These are phyloP conservation scores for Nigrospora oryzae DNA, from an alignment of 2,329 filamentous ascomycete genomes.

Conservation along the genomic window DNA sequence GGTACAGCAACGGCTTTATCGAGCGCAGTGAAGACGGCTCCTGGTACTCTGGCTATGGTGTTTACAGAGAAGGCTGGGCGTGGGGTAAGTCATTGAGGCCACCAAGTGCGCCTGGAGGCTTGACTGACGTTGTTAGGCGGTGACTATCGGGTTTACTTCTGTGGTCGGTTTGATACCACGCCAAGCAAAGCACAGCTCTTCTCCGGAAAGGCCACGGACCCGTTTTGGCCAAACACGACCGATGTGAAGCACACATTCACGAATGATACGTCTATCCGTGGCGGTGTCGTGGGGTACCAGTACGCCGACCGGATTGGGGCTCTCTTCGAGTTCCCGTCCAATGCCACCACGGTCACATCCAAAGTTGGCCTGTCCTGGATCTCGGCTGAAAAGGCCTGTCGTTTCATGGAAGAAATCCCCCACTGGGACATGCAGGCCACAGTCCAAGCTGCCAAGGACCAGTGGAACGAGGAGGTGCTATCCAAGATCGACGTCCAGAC, in stretches of 20 bases:
- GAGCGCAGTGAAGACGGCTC: conserved; percentile 25
- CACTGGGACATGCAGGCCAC: conserved; percentile 30
- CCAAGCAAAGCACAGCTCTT: conserved; percentile 27
- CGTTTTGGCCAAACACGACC: conserved; percentile 22
- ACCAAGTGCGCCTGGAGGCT: background rate
- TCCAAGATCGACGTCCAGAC: conserved; percentile 29
- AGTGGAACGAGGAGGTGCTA: conserved; percentile 38
- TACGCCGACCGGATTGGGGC: conserved; percentile 43
- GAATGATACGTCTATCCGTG: conserved; percentile 45
- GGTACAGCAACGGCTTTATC: conserved; percentile 30
- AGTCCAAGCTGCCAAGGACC: conserved; percentile 26
- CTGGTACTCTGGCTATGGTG: conserved; percentile 36
- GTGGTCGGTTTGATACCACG: conserved; percentile 28
- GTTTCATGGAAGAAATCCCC: conserved; percentile 37
- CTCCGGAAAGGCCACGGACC: conserved; percentile 36
- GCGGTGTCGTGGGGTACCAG: conserved; percentile 37
- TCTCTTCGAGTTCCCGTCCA: conserved; percentile 35
- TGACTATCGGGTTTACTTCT: conserved; percentile 33
- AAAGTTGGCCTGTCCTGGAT: conserved; percentile 42
- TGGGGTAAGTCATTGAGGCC: conserved; percentile 12
- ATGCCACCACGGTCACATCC: conserved; percentile 30
- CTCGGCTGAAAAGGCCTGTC: conserved; percentile 36
- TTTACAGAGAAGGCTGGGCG: conserved; percentile 35
- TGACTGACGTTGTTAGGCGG: conserved; percentile 18
- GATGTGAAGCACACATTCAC: conserved; percentile 30